phyloP scores from a whole-genome alignment of 179 eudicot species.

The Gypsophila paniculata region DNA sequence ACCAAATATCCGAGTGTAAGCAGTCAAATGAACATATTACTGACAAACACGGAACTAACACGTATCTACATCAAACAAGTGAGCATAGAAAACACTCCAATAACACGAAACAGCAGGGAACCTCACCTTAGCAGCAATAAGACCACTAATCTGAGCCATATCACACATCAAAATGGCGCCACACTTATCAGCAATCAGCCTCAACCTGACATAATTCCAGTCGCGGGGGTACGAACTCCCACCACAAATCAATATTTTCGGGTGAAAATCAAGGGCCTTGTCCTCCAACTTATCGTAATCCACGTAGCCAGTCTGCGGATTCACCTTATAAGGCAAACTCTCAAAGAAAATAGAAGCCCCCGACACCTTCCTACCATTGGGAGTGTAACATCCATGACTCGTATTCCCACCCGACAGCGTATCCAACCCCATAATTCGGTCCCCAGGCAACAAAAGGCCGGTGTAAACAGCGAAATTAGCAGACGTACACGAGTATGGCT shows the following conservation, averaged over 20 bases:
- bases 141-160: slow-evolving; percentile 93
- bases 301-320: slow-evolving; percentile 62
- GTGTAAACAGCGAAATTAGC: slow-evolving; percentile 87
- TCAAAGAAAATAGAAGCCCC: slow-evolving; percentile 89
- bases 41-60: neutral
- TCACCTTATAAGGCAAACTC: slow-evolving; percentile 65
- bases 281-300: slow-evolving; percentile 88
- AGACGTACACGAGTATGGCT: slow-evolving; percentile 81
- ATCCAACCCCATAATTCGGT: slow-evolving; percentile 87
- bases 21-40: neutral
- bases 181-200: slow-evolving; percentile 71
- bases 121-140: slow-evolving; percentile 79
- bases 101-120: neutral
- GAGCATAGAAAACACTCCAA: neutral
- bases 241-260: slow-evolving; percentile 84
- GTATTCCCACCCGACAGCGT: slow-evolving; percentile 75
- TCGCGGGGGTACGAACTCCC: slow-evolving; percentile 89
- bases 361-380: slow-evolving; percentile 71
- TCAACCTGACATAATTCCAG: slow-evolving; percentile 69
- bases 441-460: slow-evolving; percentile 70
- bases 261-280: slow-evolving; percentile 75
- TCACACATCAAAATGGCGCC: slow-evolving; percentile 82
- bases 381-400: slow-evolving; percentile 72
- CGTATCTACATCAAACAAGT: neutral
- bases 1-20: neutral